Evolutionary conservation across 139 green algal genomes (phyloP).

Genomic region (Chlamydomonas schloesseri): DNA sequence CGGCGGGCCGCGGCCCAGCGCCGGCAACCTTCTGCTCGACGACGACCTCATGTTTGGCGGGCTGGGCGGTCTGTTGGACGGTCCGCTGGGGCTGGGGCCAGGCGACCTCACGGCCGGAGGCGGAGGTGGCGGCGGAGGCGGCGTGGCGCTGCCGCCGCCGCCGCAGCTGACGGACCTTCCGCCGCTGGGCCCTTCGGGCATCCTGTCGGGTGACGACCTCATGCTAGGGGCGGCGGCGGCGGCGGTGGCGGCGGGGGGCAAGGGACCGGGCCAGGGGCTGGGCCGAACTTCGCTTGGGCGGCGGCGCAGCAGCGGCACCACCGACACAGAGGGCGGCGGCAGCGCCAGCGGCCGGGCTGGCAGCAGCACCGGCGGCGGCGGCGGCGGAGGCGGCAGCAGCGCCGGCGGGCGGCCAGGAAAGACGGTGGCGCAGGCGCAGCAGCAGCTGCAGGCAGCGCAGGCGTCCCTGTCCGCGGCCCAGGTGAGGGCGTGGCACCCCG

Average conservation of each 20-base stretch:
- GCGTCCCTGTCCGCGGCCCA: constrained; percentile 7
- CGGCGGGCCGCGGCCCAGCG: background rate
- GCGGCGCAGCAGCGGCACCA: background rate
- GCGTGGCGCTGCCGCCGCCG: background rate
- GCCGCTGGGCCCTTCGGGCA: too few species aligned
- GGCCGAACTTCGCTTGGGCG: background rate
- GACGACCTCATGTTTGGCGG: constrained; percentile 4
- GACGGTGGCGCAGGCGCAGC: constrained; percentile 8
- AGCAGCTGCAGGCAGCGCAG: background rate
- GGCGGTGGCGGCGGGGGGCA: background rate
- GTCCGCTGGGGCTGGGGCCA: background rate
- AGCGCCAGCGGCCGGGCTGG: constrained; percentile 10
- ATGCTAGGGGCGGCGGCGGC: background rate
- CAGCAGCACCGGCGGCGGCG: background rate
- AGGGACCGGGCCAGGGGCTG: too few species aligned
- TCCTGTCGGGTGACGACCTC: too few species aligned
- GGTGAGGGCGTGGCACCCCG: too few species aligned
- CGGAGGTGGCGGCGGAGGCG: background rate
- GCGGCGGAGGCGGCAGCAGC: background rate
- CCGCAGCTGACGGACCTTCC: background rate
- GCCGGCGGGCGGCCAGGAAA: background rate
- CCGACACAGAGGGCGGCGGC: background rate
- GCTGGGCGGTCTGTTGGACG: background rate
- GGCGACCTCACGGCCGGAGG: too few species aligned
- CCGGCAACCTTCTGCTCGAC: constrained; percentile 11